Base-by-base conservation (phyloP, 2,329 filamentous ascomycete genomes). In the Fusarium sp. region DNA sequence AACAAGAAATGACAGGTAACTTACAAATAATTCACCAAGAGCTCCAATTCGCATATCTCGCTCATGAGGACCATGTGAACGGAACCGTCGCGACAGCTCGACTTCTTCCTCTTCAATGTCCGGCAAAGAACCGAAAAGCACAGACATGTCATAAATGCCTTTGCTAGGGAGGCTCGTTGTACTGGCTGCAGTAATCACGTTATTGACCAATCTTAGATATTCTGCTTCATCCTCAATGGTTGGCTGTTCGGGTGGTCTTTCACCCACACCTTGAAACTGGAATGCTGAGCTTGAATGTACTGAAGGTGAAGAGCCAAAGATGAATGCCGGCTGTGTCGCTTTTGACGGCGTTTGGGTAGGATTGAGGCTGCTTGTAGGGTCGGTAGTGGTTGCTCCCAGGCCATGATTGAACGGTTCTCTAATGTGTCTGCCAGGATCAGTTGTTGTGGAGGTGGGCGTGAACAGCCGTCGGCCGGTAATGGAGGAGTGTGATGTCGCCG, bases 1-100 rank as follows among this genome's bases (percentile, higher is more conserved):
- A 19, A 11, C 12, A 15, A 29, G 7, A 24, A 32, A 19, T 3
- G 3, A 24, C 3, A 4, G 19, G 13, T 2, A 8, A 38, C 54
- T 47, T 53, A 64, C 68, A 2, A 60, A 68, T 6, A 70, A 36
- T n/a, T 70, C 68, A 9, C 68, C 68, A 0, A 65, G 35, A 25
- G 64, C 68, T 0, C 66, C 61, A 1, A 69, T 49, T 13, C 59
- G 65, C 48, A 63, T 58, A 0, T 67, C 62, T 9, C 62, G 42
- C 24, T 70, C 62, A n/a, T 43, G 43, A 1, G 45, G 57, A 0
- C 32, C 35, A 8, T 51, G 43, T 0, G 55, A 57, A 0, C 43
- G 36, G 22, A 66, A 61, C 2, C 39, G 47, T n/a, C 46, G 56
- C 3, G 46, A 56, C 13, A 54, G 15, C 10, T 61, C 47, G 12